These are phyloP conservation scores for Meira nashicola DNA, from an alignment of 1,284 basidiomycete species.

Conservation along the genomic window DNA sequence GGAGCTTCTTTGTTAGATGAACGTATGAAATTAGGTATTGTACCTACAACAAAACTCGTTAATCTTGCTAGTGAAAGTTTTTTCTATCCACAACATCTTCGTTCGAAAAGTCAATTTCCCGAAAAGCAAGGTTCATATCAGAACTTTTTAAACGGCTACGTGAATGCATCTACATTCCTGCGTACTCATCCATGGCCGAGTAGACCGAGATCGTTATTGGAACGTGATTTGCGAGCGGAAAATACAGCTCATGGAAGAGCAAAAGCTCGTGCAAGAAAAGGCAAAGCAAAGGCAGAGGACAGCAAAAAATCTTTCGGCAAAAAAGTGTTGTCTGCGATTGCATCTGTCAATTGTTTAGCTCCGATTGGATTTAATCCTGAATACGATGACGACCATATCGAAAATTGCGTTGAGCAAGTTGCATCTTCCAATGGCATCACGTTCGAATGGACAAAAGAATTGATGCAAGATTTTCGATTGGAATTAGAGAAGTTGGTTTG, in stretches of 20 bases:
- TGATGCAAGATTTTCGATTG: slow-evolving; percentile 75
- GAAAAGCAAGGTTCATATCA: slow-evolving; percentile 88
- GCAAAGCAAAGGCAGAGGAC: background rate
- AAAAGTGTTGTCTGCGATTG: background rate
- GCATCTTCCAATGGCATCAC: slow-evolving; percentile 14
- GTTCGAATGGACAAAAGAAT: slow-evolving; percentile 73
- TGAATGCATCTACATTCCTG: slow-evolving; percentile 81
- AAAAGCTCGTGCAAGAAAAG: slow-evolving; percentile 3
- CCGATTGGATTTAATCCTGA: background rate
- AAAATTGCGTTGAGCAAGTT: slow-evolving; percentile 3
- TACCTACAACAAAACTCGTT: slow-evolving; percentile 78
- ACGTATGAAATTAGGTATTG: slow-evolving; percentile 70
- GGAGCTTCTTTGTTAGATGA: slow-evolving; percentile 79
- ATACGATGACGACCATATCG: slow-evolving; percentile 1
- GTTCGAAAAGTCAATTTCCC: slow-evolving; percentile 60
- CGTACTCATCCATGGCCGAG: slow-evolving; percentile 82
- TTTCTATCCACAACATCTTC: slow-evolving; percentile 42
- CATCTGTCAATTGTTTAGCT: background rate
- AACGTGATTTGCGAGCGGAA: slow-evolving; percentile 72
- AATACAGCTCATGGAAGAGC: slow-evolving; percentile 54
- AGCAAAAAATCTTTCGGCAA: background rate
- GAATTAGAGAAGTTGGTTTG: slow-evolving; percentile 71
- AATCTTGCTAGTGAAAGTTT: slow-evolving; percentile 62
- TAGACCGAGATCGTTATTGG: slow-evolving; percentile 61
- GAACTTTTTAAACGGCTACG: slow-evolving; percentile 76